phyloP scores from a whole-genome alignment of 2,329 filamentous ascomycete species.

The Triangularia verruculosa region DNA sequence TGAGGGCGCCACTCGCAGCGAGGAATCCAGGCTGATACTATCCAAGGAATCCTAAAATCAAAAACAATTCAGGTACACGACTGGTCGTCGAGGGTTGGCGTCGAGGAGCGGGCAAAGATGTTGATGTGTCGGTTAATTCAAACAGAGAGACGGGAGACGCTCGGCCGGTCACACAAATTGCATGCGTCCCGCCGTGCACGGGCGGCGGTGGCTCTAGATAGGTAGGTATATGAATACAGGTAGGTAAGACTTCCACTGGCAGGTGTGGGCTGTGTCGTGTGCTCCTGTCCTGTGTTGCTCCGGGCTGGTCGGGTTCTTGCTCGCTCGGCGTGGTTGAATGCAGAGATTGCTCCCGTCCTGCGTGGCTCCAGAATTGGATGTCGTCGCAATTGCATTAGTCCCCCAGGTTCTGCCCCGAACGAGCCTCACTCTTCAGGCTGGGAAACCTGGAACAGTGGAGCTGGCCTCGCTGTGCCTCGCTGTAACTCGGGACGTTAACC shows the following conservation, averaged over 20 bases:
- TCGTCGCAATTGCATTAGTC: constrained; percentile 25
- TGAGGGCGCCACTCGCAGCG: not conserved
- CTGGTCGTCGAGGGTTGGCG: not conserved
- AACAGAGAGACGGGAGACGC: not conserved
- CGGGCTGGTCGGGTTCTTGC: not conserved
- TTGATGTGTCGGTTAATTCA: not conserved
- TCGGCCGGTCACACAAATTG: constrained; percentile 24
- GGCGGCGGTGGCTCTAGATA: constrained; percentile 1
- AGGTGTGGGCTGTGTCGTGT: not conserved
- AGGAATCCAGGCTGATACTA: not conserved
- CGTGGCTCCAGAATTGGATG: constrained; percentile 20
- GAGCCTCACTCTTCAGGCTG: constrained; percentile 14
- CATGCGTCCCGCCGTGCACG: constrained; percentile 15
- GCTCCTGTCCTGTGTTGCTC: constrained; percentile 1
- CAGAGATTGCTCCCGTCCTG: constrained; percentile 22
- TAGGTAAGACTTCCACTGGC: too few relatives aligned
- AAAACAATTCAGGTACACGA: not conserved
- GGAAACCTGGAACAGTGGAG: constrained; percentile 2
- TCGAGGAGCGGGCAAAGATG: not conserved
- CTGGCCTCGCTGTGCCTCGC: not conserved
- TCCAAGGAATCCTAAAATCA: not conserved
- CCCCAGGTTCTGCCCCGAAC: not conserved
- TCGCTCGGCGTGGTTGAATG: constrained; percentile 16
- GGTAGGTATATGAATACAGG: too few relatives aligned
- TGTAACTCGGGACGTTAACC: constrained; percentile 12